Conservation (phyloP, 106 monocot genomes). For the Narthecium ossifragum region DNA sequence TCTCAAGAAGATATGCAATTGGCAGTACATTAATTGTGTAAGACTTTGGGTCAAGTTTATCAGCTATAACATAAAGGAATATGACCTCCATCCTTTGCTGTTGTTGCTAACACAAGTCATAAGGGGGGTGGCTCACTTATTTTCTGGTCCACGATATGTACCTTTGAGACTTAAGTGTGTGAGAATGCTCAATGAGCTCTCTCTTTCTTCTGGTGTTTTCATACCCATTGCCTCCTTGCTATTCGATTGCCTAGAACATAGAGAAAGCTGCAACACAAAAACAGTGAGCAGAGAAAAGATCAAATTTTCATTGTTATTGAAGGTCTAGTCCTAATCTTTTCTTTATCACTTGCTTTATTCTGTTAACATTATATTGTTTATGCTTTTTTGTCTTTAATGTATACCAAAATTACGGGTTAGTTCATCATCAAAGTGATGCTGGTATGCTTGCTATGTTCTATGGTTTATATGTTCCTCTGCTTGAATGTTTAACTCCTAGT, state of each 20-base stretch:
- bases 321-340: constrained; percentile 28
- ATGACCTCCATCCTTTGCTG: constrained; percentile 56
- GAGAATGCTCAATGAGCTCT: constrained; percentile 89
- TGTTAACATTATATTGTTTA: neutral
- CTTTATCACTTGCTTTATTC: neutral
- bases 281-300: constrained; percentile 13
- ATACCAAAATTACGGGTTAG: too few relatives aligned
- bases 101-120: constrained; percentile 51
- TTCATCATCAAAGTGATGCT: too few relatives aligned
- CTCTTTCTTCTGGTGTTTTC: constrained; percentile 63
- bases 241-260: constrained; percentile 54
- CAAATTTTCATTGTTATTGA: constrained; percentile 49
- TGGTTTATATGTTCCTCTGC: too few relatives aligned
- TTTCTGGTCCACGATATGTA: constrained; percentile 59
- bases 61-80: constrained; percentile 45
- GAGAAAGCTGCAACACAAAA: constrained; percentile 20
- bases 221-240: constrained; percentile 70
- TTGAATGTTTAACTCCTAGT: too few relatives aligned
- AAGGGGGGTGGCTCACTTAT: constrained; percentile 58
- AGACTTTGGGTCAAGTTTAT: constrained; percentile 73
- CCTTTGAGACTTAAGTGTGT: constrained; percentile 79
- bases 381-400: too few relatives aligned
- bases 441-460: too few relatives aligned
- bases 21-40: constrained; percentile 78
- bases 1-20: constrained; percentile 55